A percentile compares a stretch with the other conserved stretches of the same genome.
phyloP scores from a whole-genome alignment of 495 filamentous ascomycete species.

The Penicillium coffeae region DNA sequence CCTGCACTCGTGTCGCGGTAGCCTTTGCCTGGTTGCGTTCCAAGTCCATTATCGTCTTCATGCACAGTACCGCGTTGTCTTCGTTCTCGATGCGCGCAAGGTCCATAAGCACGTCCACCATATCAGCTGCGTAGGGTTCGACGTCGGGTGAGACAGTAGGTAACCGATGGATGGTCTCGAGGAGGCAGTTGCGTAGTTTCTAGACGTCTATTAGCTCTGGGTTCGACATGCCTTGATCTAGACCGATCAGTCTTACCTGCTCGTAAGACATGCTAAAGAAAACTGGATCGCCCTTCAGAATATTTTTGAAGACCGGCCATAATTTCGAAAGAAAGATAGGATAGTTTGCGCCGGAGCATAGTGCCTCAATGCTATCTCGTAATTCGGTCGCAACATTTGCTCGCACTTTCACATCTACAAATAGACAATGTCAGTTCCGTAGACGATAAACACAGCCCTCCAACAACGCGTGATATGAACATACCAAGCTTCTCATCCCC shows the following conservation, averaged over 20 bases:
- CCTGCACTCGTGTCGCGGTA: constrained; percentile 73
- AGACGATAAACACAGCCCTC: neutral
- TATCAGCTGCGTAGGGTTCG: constrained; percentile 78
- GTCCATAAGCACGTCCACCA: constrained; percentile 84
- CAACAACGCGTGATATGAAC: constrained; percentile 6
- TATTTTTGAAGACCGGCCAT: constrained; percentile 83
- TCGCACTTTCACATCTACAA: constrained; percentile 68
- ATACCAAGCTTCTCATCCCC: constrained; percentile 57
- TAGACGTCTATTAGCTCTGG: constrained; percentile 32
- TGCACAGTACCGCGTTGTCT: constrained; percentile 94
- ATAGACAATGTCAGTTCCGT: constrained; percentile 5
- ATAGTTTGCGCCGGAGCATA: constrained; percentile 63
- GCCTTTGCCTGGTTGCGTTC: constrained; percentile 87
- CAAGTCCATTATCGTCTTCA: constrained; percentile 97
- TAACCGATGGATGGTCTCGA: constrained; percentile 91
- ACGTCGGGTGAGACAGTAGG: constrained; percentile 79
- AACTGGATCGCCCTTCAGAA: constrained; percentile 81
- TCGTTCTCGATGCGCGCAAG: constrained; percentile 91
- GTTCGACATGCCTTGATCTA: too few relatives aligned
- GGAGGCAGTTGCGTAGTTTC: constrained; percentile 84
- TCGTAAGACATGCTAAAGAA: constrained; percentile 85
- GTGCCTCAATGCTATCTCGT: constrained; percentile 78
- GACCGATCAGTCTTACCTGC: constrained; percentile 61
- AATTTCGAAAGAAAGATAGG: constrained; percentile 74
- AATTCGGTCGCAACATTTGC: constrained; percentile 72